phyloP scores from a whole-genome alignment of 208 protist genomes.

The Acanthamoeba lenticulata region DNA sequence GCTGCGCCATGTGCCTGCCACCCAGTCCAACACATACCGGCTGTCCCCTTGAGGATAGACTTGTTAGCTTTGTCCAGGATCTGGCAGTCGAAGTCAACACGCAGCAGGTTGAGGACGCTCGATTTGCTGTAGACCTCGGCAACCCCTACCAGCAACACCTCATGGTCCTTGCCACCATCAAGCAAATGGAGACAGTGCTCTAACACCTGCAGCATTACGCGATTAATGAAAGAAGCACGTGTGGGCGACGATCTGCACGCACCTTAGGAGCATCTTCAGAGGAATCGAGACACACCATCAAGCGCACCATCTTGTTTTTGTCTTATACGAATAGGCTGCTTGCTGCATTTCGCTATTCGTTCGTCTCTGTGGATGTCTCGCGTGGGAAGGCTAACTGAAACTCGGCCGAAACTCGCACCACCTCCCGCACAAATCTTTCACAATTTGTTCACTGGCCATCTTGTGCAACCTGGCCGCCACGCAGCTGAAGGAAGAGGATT shows the following conservation, averaged over 20 bases:
- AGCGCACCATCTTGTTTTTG: background rate
- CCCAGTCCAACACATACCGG: background rate
- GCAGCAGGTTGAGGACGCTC: constrained; percentile 52
- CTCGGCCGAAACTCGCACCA: background rate
- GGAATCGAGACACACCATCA: constrained; percentile 45
- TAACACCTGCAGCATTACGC: background rate
- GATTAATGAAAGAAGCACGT: background rate
- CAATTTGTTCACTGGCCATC: too few relatives aligned
- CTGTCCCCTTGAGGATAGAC: constrained; percentile 49
- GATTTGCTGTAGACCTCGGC: constrained; percentile 7
- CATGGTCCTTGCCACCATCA: background rate
- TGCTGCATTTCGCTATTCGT: too few relatives aligned
- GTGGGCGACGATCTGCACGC: background rate
- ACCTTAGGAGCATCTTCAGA: constrained; percentile 23
- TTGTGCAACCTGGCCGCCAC: too few relatives aligned
- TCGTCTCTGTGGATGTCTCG: background rate
- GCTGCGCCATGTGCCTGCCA: background rate
- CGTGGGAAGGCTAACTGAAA: background rate
- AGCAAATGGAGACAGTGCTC: background rate
- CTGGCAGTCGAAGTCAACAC: constrained; percentile 35
- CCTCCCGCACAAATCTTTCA: background rate
- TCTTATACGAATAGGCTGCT: background rate
- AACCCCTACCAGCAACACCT: background rate
- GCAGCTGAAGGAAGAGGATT: too few relatives aligned
- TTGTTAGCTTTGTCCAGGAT: constrained; percentile 58